Evolutionary conservation across 2,329 filamentous ascomycete species (phyloP), one percentile per base, ranked within the genome.

Genomic region (Coleophoma crateriformis): DNA sequence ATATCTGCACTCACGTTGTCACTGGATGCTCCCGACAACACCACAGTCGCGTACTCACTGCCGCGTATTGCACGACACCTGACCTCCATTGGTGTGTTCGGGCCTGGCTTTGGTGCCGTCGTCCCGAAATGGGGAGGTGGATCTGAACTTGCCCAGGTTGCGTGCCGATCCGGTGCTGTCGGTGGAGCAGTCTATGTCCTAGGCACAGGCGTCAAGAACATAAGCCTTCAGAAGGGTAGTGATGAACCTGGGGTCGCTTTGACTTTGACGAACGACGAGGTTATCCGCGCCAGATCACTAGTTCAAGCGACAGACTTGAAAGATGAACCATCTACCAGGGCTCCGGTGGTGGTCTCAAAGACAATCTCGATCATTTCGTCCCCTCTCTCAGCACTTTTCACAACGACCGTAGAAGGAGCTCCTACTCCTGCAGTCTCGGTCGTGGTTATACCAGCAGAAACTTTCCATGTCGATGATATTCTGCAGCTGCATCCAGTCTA

Each of bases 111-210:
- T 64, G 88, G 88, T 46, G 88, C 90, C 43, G 82, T 99, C 12
- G 81, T 95, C 57, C 86, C 91, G 19, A 96, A 96, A 74, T 99
- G 90, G 85, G 92, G 92, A 43, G 90, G 92, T 27, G 76, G 87
- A 43, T 87, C 90, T 33, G 92, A 99, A 68, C 82, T 97, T 52
- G 83, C 88, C 32, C 92, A 99, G 72, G 90, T 96, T 20, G 88
- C 85, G 4, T 97, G 94, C 65, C 87, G 92, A 58, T 90, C 92
- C 37, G 84, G 85, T 54, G 92, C 92, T 17, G 94, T 99, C 7
- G 92, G 92, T 34, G 94, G 94, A 44, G 89, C 85, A 11, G 81
- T 95, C 3, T 97, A 97, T 69, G 88, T 96, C 66, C 79, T 97
- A 14, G 87, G 84, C 40, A 85, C 85, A 45, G 83, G 83, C 10